Evolutionary conservation across 148 eudicot species (phyloP).

Genomic region (Cornus florida): DNA sequence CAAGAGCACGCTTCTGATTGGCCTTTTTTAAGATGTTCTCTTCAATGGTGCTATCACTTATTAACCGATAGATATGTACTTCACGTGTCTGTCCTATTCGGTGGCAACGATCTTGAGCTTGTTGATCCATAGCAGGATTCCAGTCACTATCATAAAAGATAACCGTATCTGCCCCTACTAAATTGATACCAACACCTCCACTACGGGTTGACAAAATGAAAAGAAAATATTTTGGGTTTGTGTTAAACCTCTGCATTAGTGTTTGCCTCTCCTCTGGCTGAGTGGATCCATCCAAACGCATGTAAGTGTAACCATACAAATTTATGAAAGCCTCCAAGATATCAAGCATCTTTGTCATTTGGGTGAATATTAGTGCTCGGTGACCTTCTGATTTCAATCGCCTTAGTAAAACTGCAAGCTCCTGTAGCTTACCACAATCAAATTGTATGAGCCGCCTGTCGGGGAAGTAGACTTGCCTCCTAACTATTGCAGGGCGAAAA

Average conservation of each 20-base stretch:
- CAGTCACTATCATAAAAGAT: slow-evolving; percentile 95
- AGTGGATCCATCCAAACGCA: slow-evolving; percentile 99
- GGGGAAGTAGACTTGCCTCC: slow-evolving; percentile 96
- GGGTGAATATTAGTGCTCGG: slow-evolving; percentile 93
- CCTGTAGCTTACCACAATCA: slow-evolving; percentile 99
- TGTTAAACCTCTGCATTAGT: slow-evolving; percentile 95
- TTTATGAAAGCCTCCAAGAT: slow-evolving; percentile 93
- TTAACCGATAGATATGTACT: slow-evolving; percentile 89
- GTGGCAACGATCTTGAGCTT: slow-evolving; percentile 99
- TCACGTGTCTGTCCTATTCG: slow-evolving; percentile 99
- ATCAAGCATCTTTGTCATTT: slow-evolving; percentile 99
- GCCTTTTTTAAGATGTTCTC: slow-evolving; percentile 96
- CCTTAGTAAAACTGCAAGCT: slow-evolving; percentile 83
- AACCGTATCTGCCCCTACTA: slow-evolving; percentile 98
- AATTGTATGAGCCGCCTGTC: slow-evolving; percentile 97
- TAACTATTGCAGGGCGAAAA: slow-evolving; percentile 87
- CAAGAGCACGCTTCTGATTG: slow-evolving; percentile 97
- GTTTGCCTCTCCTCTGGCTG: slow-evolving; percentile 99
- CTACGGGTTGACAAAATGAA: slow-evolving; percentile 96
- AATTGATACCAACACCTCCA: slow-evolving; percentile 98
- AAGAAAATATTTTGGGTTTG: slow-evolving; percentile 92
- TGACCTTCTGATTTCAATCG: slow-evolving; percentile 91
- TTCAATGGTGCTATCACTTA: slow-evolving; percentile 95
- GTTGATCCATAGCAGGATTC: slow-evolving; percentile 99
- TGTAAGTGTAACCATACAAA: slow-evolving; percentile 93